Evolutionary conservation across 257 asterid genomes (phyloP).

Genomic region (Mitragyna speciosa): DNA sequence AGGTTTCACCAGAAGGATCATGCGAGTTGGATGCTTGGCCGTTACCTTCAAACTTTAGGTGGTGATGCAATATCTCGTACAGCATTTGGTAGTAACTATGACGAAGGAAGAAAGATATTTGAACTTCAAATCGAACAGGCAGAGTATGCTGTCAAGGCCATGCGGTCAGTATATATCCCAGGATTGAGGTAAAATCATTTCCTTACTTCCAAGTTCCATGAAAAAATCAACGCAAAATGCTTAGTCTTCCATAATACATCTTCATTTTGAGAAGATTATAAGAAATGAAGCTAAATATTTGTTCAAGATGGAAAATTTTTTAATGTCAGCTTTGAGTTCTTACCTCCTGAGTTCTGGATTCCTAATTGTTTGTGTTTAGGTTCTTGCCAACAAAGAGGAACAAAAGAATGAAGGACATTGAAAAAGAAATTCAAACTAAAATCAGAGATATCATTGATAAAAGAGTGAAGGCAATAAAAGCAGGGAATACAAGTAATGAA

Average conservation of each 20-base stretch:
- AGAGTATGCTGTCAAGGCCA: slow-evolving; percentile 20
- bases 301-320: no score
- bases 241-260: no score
- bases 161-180: slow-evolving; percentile 35
- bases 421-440: slow-evolving; percentile 20
- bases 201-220: background rate
- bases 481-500: slow-evolving; percentile 32
- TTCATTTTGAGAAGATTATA: no score
- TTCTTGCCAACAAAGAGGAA: slow-evolving; percentile 45
- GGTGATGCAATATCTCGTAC: slow-evolving; percentile 50
- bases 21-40: slow-evolving; percentile 52
- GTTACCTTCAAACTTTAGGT: slow-evolving; percentile 28
- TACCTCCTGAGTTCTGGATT: no score
- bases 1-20: slow-evolving; percentile 21
- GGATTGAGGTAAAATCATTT: slow-evolving; percentile 38
- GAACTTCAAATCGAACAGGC: slow-evolving; percentile 47
- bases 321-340: no score
- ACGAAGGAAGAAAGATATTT: slow-evolving; percentile 49
- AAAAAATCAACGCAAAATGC: no score
- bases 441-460: slow-evolving; percentile 32
- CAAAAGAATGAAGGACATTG: slow-evolving; percentile 40
- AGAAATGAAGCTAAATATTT: no score
- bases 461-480: slow-evolving; percentile 36
- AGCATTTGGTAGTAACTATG: slow-evolving; percentile 52
- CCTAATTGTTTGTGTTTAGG: slow-evolving; percentile 5